These are phyloP conservation scores for Purpureocillium lavendulum DNA, from an alignment of 2,329 filamentous ascomycete genomes.

Conservation along the genomic window DNA sequence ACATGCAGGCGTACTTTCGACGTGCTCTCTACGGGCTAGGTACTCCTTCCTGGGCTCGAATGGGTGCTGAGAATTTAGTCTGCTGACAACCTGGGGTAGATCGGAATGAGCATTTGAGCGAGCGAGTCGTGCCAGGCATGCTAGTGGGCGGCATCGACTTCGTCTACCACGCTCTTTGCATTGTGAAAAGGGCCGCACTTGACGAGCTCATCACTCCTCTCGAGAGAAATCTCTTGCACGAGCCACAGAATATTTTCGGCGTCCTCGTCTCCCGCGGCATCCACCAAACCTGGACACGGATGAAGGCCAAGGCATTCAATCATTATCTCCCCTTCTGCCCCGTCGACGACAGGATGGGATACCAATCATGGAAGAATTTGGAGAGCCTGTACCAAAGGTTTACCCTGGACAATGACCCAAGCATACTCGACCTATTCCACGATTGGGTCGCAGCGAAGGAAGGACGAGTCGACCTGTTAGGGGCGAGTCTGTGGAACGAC, in stretches of 20 bases:
- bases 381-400: constrained; percentile 2
- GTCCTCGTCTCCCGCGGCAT: constrained; percentile 7
- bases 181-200: not conserved
- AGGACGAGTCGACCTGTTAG: constrained; percentile 7
- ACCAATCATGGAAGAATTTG: constrained; percentile 3
- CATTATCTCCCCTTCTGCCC: constrained; percentile 6
- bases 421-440: constrained; percentile 2
- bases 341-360: not conserved
- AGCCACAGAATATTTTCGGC: constrained; percentile 3
- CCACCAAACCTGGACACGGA: constrained; percentile 5
- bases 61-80: no score
- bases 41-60: not conserved
- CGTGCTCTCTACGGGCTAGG: constrained; percentile 3
- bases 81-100: no score
- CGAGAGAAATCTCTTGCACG: not conserved
- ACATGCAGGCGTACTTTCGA: constrained; percentile 5
- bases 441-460: constrained; percentile 1
- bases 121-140: constrained; percentile 5
- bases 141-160: constrained; percentile 4
- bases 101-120: not conserved
- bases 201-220: constrained; percentile 1
- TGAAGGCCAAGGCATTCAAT: not conserved
- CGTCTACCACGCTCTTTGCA: constrained; percentile 6
- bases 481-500: constrained; percentile 7
- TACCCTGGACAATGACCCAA: not conserved